phyloP scores from a whole-genome alignment of 257 asterid genomes.

The Salvia hispanica region DNA sequence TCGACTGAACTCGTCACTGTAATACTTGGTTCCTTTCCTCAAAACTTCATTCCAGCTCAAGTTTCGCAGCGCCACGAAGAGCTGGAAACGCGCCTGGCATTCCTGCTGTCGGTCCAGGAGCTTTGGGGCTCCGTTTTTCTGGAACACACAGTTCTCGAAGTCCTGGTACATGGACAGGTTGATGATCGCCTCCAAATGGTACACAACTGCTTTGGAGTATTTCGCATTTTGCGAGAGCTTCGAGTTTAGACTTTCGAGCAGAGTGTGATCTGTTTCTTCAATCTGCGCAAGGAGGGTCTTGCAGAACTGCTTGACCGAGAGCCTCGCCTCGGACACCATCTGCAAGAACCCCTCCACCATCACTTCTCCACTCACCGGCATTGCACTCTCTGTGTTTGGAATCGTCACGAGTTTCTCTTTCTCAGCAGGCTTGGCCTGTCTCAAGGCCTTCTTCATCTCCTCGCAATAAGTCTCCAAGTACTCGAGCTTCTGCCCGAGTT shows the following conservation, averaged over 20 bases:
- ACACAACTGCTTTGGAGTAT: slow-evolving; percentile 54
- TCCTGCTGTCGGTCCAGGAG: slow-evolving; percentile 66
- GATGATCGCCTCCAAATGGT: slow-evolving; percentile 81
- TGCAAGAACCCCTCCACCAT: slow-evolving; percentile 92
- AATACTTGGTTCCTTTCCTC: slow-evolving; percentile 82
- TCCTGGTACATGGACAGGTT: slow-evolving; percentile 83
- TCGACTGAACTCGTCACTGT: slow-evolving; percentile 86
- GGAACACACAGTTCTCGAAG: slow-evolving; percentile 79
- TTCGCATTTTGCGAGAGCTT: slow-evolving; percentile 60
- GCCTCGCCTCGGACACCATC: slow-evolving; percentile 78
- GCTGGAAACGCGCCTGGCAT: slow-evolving; percentile 62
- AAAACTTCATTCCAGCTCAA: slow-evolving; percentile 89
- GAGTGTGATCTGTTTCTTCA: slow-evolving; percentile 48
- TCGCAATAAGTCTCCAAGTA: slow-evolving; percentile 73
- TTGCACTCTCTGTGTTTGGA: slow-evolving; percentile 33
- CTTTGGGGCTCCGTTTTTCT: slow-evolving; percentile 67
- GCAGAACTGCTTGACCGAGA: slow-evolving; percentile 86
- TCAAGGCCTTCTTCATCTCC: slow-evolving; percentile 71
- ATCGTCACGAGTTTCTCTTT: neutral
- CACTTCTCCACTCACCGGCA: slow-evolving; percentile 67
- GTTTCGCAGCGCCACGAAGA: slow-evolving; percentile 71
- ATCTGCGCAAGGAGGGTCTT: slow-evolving; percentile 57
- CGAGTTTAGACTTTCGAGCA: slow-evolving; percentile 56
- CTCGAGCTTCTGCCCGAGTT: slow-evolving; percentile 65
- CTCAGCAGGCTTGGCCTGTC: slow-evolving; percentile 40